A percentile compares a stretch with the other conserved stretches of the same genome.
phyloP scores from a whole-genome alignment of 768 basidiomycete genomes.

The Auriculariales sp. region DNA sequence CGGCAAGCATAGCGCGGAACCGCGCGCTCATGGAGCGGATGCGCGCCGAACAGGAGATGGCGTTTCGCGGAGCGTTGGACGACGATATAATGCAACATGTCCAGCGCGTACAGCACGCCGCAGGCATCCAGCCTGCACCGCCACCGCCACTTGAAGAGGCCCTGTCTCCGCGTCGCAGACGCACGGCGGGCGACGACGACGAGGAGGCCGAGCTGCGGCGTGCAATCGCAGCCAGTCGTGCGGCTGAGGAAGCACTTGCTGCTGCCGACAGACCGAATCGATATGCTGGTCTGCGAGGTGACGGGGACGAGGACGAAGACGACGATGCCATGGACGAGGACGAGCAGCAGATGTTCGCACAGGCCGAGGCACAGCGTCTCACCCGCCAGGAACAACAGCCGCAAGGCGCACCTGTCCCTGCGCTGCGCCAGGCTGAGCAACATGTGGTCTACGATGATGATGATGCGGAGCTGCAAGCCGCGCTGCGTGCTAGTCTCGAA shows the following conservation, averaged over 20 bases:
- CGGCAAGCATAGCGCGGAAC: conserved; percentile 53
- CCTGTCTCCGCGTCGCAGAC: no score
- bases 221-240: conserved; percentile 11
- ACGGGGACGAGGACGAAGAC: conserved; percentile 11
- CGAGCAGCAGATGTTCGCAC: conserved; percentile 4
- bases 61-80: conserved; percentile 43
- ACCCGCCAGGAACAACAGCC: conserved; percentile 1
- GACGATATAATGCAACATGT: conserved; percentile 16
- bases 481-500: conserved; percentile 70
- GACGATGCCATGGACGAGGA: conserved; percentile 7
- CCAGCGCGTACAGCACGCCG: not conserved
- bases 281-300: not conserved
- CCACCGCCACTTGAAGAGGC: no score
- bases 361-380: not conserved
- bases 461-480: conserved; percentile 77
- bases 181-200: conserved; percentile 7
- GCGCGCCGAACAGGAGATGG: conserved; percentile 50
- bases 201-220: conserved; percentile 13
- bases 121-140: not conserved
- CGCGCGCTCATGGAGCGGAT: conserved; percentile 46
- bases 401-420: not conserved
- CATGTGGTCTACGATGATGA: conserved; percentile 68
- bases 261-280: not conserved
- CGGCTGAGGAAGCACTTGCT: not conserved
- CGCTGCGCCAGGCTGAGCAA: conserved; percentile 7